Conservation (phyloP, 805 yeast species). For the Ogataea pignaliae region DNA sequence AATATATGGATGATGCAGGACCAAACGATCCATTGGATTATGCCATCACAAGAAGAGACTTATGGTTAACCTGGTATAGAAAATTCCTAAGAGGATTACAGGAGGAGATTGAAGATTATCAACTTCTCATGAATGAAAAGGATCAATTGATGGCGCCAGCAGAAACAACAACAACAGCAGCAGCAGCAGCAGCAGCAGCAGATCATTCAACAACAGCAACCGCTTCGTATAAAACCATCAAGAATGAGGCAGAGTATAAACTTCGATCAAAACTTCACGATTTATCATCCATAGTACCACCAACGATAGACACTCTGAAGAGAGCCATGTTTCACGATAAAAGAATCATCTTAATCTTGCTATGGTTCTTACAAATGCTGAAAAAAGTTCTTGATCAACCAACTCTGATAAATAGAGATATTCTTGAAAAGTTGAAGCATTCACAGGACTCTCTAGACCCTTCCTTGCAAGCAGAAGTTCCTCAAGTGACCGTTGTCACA, state of each 20-base stretch:
- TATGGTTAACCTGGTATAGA: slow-evolving; percentile 27
- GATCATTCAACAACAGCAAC: too few species aligned
- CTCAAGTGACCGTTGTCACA: slow-evolving; percentile 25
- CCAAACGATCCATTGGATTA: slow-evolving; percentile 28
- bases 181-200: too few species aligned
- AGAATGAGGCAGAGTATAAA: slow-evolving; percentile 11
- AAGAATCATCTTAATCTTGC: slow-evolving; percentile 21
- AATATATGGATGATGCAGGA: slow-evolving; percentile 31
- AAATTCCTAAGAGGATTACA: slow-evolving; percentile 16
- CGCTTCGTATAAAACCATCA: slow-evolving; percentile 7
- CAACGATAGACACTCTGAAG: slow-evolving; percentile 14
- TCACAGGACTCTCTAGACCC: slow-evolving; percentile 17
- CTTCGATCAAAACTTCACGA: slow-evolving; percentile 13
- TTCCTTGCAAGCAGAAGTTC: slow-evolving; percentile 9
- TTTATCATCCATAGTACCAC: slow-evolving; percentile 14
- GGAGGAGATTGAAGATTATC: slow-evolving; percentile 15
- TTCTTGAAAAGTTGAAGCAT: slow-evolving; percentile 5
- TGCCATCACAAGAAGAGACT: slow-evolving; percentile 28
- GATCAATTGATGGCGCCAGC: slow-evolving; percentile 1
- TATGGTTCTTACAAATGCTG: slow-evolving; percentile 29
- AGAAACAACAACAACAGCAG: too few species aligned
- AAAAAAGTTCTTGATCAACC: slow-evolving; percentile 25
- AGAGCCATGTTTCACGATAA: slow-evolving; percentile 26
- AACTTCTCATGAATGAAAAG: slow-evolving; percentile 8
- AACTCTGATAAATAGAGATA: slow-evolving; percentile 12